These are phyloP conservation scores for Cryptococcus sp. DNA, from an alignment of 1,284 basidiomycete species.

Conservation along the genomic window DNA sequence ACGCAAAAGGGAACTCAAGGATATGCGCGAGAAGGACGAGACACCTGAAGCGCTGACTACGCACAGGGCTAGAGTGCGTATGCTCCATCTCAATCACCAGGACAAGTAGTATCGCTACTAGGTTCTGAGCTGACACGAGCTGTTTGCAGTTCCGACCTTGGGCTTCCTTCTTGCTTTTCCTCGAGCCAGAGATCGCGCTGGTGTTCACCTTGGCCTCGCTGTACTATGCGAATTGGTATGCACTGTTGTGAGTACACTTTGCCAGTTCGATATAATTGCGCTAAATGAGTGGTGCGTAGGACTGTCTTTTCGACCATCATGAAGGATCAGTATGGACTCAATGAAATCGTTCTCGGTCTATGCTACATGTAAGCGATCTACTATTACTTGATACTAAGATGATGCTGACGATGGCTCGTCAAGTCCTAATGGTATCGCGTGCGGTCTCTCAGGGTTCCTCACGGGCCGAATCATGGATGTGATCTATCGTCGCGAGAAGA, in stretches of 20 bases:
- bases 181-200: constrained; percentile 39
- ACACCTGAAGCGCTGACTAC: constrained; percentile 1
- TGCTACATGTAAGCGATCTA: constrained; percentile 40
- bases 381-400: neutral
- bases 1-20: constrained; percentile 18
- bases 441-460: constrained; percentile 29
- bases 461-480: constrained; percentile 42
- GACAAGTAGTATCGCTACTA: too few relatives aligned
- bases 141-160: constrained; percentile 34
- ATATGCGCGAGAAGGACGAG: constrained; percentile 10
- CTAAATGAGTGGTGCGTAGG: constrained; percentile 11
- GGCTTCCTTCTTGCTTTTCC: constrained; percentile 33
- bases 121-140: neutral
- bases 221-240: constrained; percentile 43
- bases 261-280: neutral
- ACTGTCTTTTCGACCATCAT: constrained; percentile 44
- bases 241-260: constrained; percentile 29
- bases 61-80: constrained; percentile 22
- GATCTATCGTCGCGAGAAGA: constrained; percentile 35
- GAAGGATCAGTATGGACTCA: constrained; percentile 32
- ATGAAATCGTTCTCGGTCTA: constrained; percentile 40
- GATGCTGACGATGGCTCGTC: neutral
- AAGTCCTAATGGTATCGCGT: constrained; percentile 42
- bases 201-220: constrained; percentile 38
- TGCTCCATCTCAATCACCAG: too few relatives aligned